phyloP scores from a whole-genome alignment of 164 flowering plant genomes.

The Piper betle region DNA sequence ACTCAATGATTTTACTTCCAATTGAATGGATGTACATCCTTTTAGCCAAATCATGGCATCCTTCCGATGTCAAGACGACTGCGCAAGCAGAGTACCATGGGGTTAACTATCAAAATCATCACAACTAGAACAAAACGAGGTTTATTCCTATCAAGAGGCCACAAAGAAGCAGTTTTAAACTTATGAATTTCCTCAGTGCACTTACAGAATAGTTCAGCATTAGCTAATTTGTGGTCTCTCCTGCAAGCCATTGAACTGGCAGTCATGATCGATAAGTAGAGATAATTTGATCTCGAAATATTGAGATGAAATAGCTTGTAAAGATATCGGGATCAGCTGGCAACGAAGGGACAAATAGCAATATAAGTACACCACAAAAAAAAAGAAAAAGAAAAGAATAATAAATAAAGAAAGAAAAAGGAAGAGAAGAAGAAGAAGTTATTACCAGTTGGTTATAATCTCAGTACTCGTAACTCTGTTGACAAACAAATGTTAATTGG shows the following conservation, averaged over 20 bases:
- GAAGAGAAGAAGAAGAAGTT: too few relatives aligned
- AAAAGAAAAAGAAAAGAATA: too few relatives aligned
- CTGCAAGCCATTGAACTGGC: not conserved
- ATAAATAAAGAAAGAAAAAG: too few relatives aligned
- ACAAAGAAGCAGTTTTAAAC: too few relatives aligned
- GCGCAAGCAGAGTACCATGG: not conserved
- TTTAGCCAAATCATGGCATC: too few relatives aligned
- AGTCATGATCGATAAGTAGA: not conserved
- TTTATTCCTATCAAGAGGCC: too few relatives aligned
- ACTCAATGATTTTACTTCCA: too few relatives aligned
- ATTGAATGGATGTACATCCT: too few relatives aligned
- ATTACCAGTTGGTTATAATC: not conserved
- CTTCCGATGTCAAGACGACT: too few relatives aligned
- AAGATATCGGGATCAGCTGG: not conserved
- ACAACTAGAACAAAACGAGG: not conserved
- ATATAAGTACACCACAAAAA: not conserved
- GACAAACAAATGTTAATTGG: not conserved
- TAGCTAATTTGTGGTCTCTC: too few relatives aligned
- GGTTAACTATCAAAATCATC: not conserved
- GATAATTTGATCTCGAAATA: not conserved
- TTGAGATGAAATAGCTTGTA: not conserved
- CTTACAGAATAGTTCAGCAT: too few relatives aligned
- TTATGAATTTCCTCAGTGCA: not conserved
- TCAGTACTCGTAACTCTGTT: not conserved
- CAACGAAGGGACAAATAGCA: not conserved